Conservation (phyloP, 1,284 basidiomycete genomes). For the Leccinum pachyderme region DNA sequence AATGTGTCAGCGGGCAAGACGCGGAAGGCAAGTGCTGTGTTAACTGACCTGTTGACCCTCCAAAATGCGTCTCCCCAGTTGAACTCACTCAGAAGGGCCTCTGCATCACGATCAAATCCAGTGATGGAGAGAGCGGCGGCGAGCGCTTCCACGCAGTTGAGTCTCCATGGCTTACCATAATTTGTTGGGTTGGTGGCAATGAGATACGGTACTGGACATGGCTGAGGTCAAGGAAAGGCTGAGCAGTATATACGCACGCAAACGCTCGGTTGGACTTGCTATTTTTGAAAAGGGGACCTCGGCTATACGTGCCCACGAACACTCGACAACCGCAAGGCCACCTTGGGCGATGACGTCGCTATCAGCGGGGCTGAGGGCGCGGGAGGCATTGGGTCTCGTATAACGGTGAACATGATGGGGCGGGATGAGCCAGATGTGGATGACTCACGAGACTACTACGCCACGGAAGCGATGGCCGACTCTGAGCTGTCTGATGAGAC, state of each 20-base stretch:
- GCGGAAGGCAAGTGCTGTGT: not conserved
- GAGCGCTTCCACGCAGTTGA: conserved; percentile 91
- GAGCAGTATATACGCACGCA: conserved; percentile 55
- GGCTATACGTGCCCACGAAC: conserved; percentile 93
- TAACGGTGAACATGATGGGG: not conserved
- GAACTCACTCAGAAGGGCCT: conserved; percentile 74
- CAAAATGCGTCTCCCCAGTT: conserved; percentile 88
- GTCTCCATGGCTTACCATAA: conserved; percentile 90
- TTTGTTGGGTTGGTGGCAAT: conserved; percentile 93
- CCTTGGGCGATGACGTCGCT: conserved; percentile 67
- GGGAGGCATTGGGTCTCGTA: conserved; percentile 80
- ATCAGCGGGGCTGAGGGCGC: conserved; percentile 51
- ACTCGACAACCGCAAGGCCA: conserved; percentile 95
- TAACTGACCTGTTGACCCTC: conserved; percentile 70
- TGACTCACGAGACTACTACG: conserved; percentile 85
- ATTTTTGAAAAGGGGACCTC: conserved; percentile 96
- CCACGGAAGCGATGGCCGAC: conserved; percentile 90
- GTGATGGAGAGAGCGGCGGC: conserved; percentile 93
- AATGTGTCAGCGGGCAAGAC: not conserved
- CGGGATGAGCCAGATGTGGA: not conserved
- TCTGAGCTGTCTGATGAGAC: conserved; percentile 80
- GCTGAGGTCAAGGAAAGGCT: not conserved
- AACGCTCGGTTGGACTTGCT: conserved; percentile 86
- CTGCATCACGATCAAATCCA: conserved; percentile 79
- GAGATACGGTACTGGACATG: conserved; percentile 78